Conservation (phyloP, 495 filamentous ascomycete genomes). For the Penicillium diatomitis region DNA sequence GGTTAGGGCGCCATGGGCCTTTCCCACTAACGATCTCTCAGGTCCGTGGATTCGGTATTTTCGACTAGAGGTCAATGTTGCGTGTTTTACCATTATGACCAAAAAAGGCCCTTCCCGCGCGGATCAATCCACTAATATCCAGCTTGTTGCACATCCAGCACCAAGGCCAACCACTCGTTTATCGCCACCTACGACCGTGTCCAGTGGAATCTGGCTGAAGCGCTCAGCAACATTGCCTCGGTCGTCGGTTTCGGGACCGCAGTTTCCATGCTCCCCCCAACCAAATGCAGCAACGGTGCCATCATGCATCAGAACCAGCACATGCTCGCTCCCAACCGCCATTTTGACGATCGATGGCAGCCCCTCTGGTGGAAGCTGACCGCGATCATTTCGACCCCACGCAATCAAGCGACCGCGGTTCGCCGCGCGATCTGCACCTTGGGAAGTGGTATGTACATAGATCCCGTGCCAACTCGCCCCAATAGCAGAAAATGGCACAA, state of each 20-base stretch:
- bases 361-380: slow-evolving; percentile 58
- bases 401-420: slow-evolving; percentile 13
- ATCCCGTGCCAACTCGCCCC: slow-evolving; percentile 76
- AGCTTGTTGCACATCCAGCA: slow-evolving; percentile 86
- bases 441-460: slow-evolving; percentile 42
- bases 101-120: background rate
- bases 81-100: too few relatives aligned
- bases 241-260: slow-evolving; percentile 56
- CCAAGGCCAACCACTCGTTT: slow-evolving; percentile 47
- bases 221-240: slow-evolving; percentile 54
- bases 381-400: slow-evolving; percentile 76
- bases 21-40: slow-evolving; percentile 3
- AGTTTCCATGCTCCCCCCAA: slow-evolving; percentile 98
- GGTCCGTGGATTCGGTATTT: slow-evolving; percentile 37
- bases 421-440: background rate
- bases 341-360: slow-evolving; percentile 46
- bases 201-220: slow-evolving; percentile 50
- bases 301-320: slow-evolving; percentile 53
- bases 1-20: too few relatives aligned
- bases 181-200: slow-evolving; percentile 9
- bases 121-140: slow-evolving; percentile 47
- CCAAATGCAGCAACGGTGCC: slow-evolving; percentile 69
- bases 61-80: slow-evolving; percentile 20
- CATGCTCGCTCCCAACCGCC: slow-evolving; percentile 83
- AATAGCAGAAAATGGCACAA: slow-evolving; percentile 24